Evolutionary conservation across 192 early-diverging fungal species (phyloP).

Genomic region (Dimargaris verticillata): DNA sequence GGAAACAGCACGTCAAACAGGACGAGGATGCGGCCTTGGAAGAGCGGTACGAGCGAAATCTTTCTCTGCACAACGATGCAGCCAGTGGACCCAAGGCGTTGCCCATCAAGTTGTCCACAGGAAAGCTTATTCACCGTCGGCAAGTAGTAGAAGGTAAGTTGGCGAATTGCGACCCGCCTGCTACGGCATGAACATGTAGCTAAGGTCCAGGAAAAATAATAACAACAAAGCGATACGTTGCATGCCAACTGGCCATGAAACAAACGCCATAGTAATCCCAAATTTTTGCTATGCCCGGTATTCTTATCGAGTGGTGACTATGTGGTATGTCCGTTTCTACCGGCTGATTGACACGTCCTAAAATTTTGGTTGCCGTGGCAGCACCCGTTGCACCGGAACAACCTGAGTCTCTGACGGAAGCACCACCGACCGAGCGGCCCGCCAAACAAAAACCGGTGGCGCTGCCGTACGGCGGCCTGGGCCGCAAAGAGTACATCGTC

Average conservation of each 20-base stretch:
- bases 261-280: not conserved
- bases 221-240: slow-evolving; percentile 13
- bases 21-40: not conserved
- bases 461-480: slow-evolving; percentile 16
- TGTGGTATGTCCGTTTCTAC: too few relatives aligned
- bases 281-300: not conserved
- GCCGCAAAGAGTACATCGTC: slow-evolving; percentile 37
- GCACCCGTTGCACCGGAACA: slow-evolving; percentile 16
- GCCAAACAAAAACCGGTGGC: not conserved
- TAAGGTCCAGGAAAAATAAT: slow-evolving; percentile 4
- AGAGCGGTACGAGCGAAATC: not conserved
- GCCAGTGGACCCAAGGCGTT: slow-evolving; percentile 38
- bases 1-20: not conserved
- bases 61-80: not conserved
- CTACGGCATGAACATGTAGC: not conserved
- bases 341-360: not conserved
- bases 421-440: not conserved
- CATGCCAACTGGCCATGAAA: not conserved
- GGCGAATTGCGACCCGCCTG: slow-evolving; percentile 17
- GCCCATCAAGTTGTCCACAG: slow-evolving; percentile 51
- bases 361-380: not conserved
- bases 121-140: slow-evolving; percentile 28
- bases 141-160: slow-evolving; percentile 23
- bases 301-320: not conserved
- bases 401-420: slow-evolving; percentile 13